phyloP scores from a whole-genome alignment of 2,329 filamentous ascomycete species.

The Talaromyces sp. region DNA sequence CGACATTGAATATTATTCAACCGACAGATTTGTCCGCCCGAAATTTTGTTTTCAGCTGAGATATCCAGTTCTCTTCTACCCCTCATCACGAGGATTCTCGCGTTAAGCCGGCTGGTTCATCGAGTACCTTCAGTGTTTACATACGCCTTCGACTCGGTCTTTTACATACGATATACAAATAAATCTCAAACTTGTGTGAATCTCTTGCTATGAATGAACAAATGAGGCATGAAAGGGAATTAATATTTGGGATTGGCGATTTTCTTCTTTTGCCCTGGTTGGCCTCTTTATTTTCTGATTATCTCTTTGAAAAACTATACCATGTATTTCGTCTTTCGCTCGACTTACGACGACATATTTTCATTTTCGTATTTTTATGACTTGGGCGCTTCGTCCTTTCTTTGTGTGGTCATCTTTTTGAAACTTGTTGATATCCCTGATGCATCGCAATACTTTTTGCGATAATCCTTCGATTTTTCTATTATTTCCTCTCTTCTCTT shows the following conservation, averaged over 20 bases:
- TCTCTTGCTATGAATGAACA: conserved; percentile 5
- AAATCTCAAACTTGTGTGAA: not conserved
- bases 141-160: not conserved
- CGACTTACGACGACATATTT: not conserved
- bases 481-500: not conserved
- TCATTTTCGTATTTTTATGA: not conserved
- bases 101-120: conserved; percentile 1
- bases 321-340: not conserved
- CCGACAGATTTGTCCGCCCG: not conserved
- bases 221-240: conserved; percentile 12
- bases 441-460: conserved; percentile 18
- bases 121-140: not conserved
- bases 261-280: conserved; percentile 6
- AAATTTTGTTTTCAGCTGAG: not conserved
- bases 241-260: conserved; percentile 13
- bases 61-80: not conserved
- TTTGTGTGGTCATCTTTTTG: conserved; percentile 12
- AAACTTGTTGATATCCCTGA: conserved; percentile 12
- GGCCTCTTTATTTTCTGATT: not conserved
- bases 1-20: not conserved
- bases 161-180: not conserved
- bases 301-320: conserved; percentile 6
- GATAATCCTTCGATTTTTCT: conserved; percentile 8
- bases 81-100: not conserved
- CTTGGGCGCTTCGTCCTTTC: conserved; percentile 11